Conservation (phyloP, 495 filamentous ascomycete genomes). For the Jackrogersella minutella region DNA sequence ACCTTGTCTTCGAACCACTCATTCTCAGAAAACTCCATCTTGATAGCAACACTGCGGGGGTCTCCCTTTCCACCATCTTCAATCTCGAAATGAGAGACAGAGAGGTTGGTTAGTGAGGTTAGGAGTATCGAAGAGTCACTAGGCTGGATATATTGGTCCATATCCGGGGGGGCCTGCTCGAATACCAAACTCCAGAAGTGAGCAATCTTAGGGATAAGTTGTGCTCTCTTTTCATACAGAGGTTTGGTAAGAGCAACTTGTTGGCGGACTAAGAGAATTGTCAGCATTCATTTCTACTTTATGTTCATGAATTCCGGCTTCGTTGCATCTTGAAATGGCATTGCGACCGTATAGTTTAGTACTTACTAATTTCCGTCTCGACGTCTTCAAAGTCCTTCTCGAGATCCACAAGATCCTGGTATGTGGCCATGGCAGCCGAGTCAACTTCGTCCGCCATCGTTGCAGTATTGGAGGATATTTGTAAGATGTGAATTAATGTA, state of each 20-base stretch:
- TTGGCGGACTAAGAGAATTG: conserved; percentile 59
- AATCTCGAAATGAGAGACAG: conserved; percentile 80
- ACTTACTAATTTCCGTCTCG: conserved; percentile 74
- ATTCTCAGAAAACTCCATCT: conserved; percentile 71
- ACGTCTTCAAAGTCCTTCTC: conserved; percentile 76
- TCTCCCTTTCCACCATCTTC: conserved; percentile 64
- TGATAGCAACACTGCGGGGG: conserved; percentile 70
- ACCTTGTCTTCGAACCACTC: conserved; percentile 75
- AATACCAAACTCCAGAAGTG: conserved; percentile 92
- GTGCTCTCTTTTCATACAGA: conserved; percentile 76
- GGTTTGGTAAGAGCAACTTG: conserved; percentile 61
- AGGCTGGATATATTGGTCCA: conserved; percentile 85
- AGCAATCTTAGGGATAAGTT: conserved; percentile 69
- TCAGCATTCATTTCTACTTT: conserved; percentile 17
- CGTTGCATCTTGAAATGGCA: neutral
- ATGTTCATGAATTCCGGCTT: neutral
- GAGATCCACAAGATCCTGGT: conserved; percentile 66
- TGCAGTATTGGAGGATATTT: neutral
- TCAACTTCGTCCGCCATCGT: conserved; percentile 55
- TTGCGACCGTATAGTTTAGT: neutral
- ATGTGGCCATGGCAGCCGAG: conserved; percentile 54
- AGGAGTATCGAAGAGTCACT: conserved; percentile 74
- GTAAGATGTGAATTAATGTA: neutral
- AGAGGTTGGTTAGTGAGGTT: conserved; percentile 65
- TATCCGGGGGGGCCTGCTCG: conserved; percentile 79